Evolutionary conservation across 1,284 basidiomycete species (phyloP), one percentile per base, ranked within the genome.

Genomic region (Salmacisia buchloeana): DNA sequence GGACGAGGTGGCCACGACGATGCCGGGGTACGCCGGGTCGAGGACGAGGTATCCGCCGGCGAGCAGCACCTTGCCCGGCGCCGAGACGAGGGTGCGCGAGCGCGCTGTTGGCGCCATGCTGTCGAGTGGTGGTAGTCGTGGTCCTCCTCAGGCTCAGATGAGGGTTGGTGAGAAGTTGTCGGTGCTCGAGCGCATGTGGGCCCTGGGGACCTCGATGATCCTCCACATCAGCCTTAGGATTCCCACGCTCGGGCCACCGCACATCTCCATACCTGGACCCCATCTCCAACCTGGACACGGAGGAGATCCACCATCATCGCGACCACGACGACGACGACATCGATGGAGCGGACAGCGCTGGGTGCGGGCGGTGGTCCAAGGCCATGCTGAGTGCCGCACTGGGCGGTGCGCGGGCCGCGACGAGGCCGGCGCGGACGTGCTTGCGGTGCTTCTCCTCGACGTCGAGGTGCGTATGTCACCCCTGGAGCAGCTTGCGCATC

Each of bases 11-110:
- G 94, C 91, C 13, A 79, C 62, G 52, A 80, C 78, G 9, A 79
- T 43, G 39, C 78, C 78, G 5, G 74, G 69, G 46, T 80, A 79
- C 27, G 74, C 71, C 0, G 78, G 76, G 56, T 79, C 77, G 29
- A 80, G 69, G 39, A 80, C 78, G 4, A 80, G 72, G 56, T 80
- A 80, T 54, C 78, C 78, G 31, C 78, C 78, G 1, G 77, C 76
- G 13, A 97, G 81, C 65, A 98, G 86, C 61, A 97, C 94, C 81
- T 98, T 98, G 69, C 94, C 96, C 3, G 94, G 91, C 1, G 94
- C 87, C 29, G 93, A 97, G 61, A 96, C 86, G 64, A 89, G 49
- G 12, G 49, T 54, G 29, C n/a, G n/a, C n/a, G n/a, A n/a, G n/a
- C n/a, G n/a, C n/a, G n/a, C n/a, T n/a, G n/a, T n/a, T n/a, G n/a